phyloP scores from a whole-genome alignment of 2,329 filamentous ascomycete species.

The Cadophora gregata region DNA sequence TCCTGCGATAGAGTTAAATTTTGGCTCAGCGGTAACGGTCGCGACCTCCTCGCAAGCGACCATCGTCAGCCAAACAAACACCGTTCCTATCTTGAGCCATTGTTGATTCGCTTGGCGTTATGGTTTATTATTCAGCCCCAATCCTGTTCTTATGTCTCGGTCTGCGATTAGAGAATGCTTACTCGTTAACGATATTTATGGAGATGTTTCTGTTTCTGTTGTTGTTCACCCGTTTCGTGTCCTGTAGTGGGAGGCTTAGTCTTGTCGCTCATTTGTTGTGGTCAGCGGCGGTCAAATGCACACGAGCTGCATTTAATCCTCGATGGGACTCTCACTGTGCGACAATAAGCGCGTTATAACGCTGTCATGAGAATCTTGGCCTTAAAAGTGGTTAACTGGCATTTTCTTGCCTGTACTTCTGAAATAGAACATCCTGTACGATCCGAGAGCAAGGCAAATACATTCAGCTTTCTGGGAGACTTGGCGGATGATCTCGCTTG shows the following conservation, averaged over 20 bases:
- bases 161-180: neutral
- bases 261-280: neutral
- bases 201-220: neutral
- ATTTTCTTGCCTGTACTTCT: neutral
- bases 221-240: neutral
- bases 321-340: constrained; percentile 12
- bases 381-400: neutral
- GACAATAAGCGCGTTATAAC: neutral
- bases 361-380: neutral
- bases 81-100: neutral
- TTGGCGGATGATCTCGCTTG: neutral
- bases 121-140: neutral
- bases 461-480: neutral
- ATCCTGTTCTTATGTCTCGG: neutral
- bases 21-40: constrained; percentile 10
- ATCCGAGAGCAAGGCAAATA: neutral
- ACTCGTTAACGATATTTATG: neutral
- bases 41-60: neutral
- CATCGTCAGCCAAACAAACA: neutral
- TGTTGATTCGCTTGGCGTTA: neutral
- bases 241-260: neutral
- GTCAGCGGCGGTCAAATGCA: constrained; percentile 3
- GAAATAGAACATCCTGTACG: neutral
- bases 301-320: neutral
- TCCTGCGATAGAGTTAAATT: constrained; percentile 18